Evolutionary conservation across 2,329 filamentous ascomycete genomes (phyloP).

Genomic region (Aspergillus glaucus): DNA sequence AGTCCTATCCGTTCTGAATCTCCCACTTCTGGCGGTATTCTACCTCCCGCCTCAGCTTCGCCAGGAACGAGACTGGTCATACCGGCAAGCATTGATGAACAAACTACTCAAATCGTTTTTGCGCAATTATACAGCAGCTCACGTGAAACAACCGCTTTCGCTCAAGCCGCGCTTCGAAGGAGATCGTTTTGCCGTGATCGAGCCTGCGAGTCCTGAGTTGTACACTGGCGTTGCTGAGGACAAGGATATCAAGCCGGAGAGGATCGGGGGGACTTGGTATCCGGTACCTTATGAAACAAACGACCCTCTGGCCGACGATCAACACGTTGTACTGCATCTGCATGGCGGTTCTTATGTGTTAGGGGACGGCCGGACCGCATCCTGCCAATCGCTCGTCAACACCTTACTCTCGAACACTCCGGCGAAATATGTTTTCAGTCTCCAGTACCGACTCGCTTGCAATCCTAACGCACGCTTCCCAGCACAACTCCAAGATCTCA

Average conservation of each 20-base stretch:
- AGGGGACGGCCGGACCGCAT: slow-evolving; percentile 11
- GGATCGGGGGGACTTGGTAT: slow-evolving; percentile 13
- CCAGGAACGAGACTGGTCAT: slow-evolving; percentile 11
- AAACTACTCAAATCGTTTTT: slow-evolving; percentile 5
- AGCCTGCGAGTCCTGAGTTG: slow-evolving; percentile 3
- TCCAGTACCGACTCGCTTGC: slow-evolving; percentile 17
- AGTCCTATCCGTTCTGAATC: neutral
- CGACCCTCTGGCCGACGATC: slow-evolving; percentile 2
- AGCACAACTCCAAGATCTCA: slow-evolving; percentile 18
- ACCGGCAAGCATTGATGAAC: slow-evolving; percentile 8
- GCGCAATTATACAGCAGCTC: slow-evolving; percentile 4
- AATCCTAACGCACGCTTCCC: slow-evolving; percentile 15
- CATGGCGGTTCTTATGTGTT: slow-evolving; percentile 15
- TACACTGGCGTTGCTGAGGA: slow-evolving; percentile 10
- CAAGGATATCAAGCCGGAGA: slow-evolving; percentile 7
- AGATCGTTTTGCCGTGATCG: slow-evolving; percentile 9
- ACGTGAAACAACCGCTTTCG: slow-evolving; percentile 7
- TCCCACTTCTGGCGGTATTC: neutral
- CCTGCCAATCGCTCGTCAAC: slow-evolving; percentile 10
- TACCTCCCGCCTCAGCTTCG: neutral
- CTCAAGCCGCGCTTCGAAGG: slow-evolving; percentile 8
- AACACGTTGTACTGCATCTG: slow-evolving; percentile 11
- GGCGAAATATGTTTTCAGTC: slow-evolving; percentile 8
- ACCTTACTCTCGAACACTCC: slow-evolving; percentile 10
- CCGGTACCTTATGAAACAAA: slow-evolving; percentile 3